Evolutionary conservation across 2,329 filamentous ascomycete species (phyloP).

Genomic region (Raffaelea deltoideospora): DNA sequence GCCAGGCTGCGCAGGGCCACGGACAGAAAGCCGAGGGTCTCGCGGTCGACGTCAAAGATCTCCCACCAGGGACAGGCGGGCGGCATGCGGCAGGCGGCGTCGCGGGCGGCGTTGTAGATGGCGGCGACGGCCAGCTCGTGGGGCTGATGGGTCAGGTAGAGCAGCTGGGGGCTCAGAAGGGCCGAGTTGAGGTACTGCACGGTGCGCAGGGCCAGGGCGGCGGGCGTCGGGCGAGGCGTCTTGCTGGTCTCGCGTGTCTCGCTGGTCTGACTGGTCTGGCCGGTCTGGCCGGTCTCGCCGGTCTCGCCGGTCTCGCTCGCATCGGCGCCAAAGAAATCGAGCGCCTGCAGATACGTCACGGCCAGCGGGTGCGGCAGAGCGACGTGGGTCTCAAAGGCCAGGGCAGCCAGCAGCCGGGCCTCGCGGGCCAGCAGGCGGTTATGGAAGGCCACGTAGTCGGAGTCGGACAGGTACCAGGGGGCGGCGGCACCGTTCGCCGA

Average conservation of each 20-base stretch:
- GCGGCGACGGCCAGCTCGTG: slow-evolving; percentile 71
- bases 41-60: slow-evolving; percentile 88
- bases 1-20: slow-evolving; percentile 71
- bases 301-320: slow-evolving; percentile 21
- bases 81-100: slow-evolving; percentile 62
- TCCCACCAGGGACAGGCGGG: slow-evolving; percentile 82
- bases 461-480: slow-evolving; percentile 49
- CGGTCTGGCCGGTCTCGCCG: neutral
- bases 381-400: slow-evolving; percentile 75
- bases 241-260: neutral
- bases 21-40: slow-evolving; percentile 86
- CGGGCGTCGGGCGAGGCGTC: slow-evolving; percentile 34
- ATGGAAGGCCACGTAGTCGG: slow-evolving; percentile 51
- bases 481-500: neutral
- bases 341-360: slow-evolving; percentile 81
- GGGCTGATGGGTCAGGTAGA: slow-evolving; percentile 88
- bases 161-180: slow-evolving; percentile 70
- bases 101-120: slow-evolving; percentile 76
- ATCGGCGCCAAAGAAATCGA: slow-evolving; percentile 43
- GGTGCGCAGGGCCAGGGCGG: slow-evolving; percentile 43
- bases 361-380: slow-evolving; percentile 74
- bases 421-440: slow-evolving; percentile 57
- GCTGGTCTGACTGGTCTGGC: slow-evolving; percentile 21
- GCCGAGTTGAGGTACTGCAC: slow-evolving; percentile 76
- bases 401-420: slow-evolving; percentile 55